These are phyloP conservation scores for Poterioochromonas sp. DNA, from an alignment of 352 stramenopile genomes.

Conservation along the genomic window DNA sequence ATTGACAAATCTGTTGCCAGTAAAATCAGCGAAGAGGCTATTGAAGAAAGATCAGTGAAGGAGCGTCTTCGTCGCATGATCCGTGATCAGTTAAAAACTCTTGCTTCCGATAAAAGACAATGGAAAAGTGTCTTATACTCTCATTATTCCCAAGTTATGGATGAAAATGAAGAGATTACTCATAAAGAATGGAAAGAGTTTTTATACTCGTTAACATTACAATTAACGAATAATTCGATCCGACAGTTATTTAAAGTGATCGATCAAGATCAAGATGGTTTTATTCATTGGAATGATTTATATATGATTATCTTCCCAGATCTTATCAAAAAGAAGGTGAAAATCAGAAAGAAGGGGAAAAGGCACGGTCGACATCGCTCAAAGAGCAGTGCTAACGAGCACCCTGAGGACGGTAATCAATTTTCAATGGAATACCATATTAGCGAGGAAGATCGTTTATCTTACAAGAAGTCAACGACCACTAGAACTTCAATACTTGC, in stretches of 20 bases:
- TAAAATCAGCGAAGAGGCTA: conserved; percentile 3
- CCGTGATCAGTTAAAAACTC: background rate
- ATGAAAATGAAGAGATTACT: background rate
- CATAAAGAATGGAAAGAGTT: background rate
- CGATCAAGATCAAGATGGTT: background rate
- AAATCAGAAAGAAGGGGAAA: background rate
- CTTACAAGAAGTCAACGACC: too few species aligned
- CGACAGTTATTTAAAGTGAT: background rate
- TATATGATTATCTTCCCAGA: background rate
- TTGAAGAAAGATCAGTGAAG: background rate
- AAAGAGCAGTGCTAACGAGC: too few species aligned
- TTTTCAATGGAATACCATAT: too few species aligned
- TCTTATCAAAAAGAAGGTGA: background rate
- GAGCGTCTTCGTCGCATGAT: background rate
- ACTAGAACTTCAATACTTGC: too few species aligned
- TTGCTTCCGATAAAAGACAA: background rate
- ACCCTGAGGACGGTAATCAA: too few species aligned
- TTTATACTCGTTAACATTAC: background rate
- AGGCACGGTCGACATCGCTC: too few species aligned
- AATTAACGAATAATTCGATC: background rate
- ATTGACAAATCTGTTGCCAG: background rate
- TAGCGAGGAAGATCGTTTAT: too few species aligned
- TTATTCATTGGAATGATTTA: background rate
- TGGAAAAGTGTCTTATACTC: background rate
- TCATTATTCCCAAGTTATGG: background rate